Conservation (phyloP, 163 green algal genomes). For the Scenedesmus sp. region DNA sequence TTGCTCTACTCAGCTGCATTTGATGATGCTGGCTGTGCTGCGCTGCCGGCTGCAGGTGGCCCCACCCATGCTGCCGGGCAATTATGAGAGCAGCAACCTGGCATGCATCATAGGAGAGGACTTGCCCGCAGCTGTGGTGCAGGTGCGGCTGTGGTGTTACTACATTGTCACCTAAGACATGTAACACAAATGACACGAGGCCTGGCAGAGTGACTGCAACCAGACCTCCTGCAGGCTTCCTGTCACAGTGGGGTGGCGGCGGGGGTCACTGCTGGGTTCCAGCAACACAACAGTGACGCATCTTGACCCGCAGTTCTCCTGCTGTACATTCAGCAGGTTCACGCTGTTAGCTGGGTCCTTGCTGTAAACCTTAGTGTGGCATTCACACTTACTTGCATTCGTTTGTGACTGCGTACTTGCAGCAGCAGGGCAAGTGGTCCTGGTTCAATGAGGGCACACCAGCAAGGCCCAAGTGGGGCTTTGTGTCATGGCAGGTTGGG, state of each 20-base stretch:
- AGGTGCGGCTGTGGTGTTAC: background rate
- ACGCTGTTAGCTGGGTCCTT: too few species aligned
- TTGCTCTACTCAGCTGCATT: background rate
- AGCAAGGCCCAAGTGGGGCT: conserved; percentile 45
- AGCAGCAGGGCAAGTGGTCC: background rate
- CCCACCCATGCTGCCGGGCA: conserved; percentile 11
- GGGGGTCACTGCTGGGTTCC: too few species aligned
- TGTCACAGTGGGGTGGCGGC: too few species aligned
- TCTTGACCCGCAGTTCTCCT: too few species aligned
- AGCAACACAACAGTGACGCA: background rate
- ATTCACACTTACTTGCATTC: too few species aligned
- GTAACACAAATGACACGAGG: too few species aligned
- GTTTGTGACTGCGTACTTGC: background rate
- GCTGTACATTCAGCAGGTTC: too few species aligned
- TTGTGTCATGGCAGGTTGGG: background rate
- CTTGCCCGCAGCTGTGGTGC: background rate
- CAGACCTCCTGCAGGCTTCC: too few species aligned
- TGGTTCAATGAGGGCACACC: conserved; percentile 35
- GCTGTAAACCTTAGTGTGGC: too few species aligned
- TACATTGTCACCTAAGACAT: too few species aligned
- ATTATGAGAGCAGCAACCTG: conserved; percentile 42
- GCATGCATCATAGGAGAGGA: conserved; percentile 34
- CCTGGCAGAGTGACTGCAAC: too few species aligned
- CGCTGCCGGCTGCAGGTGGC: conserved; percentile 9
- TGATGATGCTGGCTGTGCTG: background rate